Evolutionary conservation across 129 eudicot species (phyloP).

Genomic region (Helianthus annuus): HanXRQr2.0-SUNRISE NC_035447.2:14846545-14847044

Average conservation of each 20-base stretch:
- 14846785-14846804: neutral
- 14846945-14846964: conserved; percentile 29
- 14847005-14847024: neutral
- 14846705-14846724: no score
- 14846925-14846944: conserved; percentile 20
- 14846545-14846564: no score
- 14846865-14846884: neutral
- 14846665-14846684: no score
- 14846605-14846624: neutral
- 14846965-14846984: conserved; percentile 4
- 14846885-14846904: conserved; percentile 19
- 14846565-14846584: no score
- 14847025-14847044: neutral
- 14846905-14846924: conserved; percentile 19
- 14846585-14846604: no score
- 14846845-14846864: neutral
- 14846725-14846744: neutral
- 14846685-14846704: no score
- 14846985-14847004: conserved; percentile 9
- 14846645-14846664: neutral
- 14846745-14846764: neutral
- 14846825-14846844: no score
- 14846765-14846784: neutral
- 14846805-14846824: no score
- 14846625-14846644: conserved; percentile 3